Conservation (phyloP, 2,329 filamentous ascomycete species). For the Paecilomyces sp. region DNA sequence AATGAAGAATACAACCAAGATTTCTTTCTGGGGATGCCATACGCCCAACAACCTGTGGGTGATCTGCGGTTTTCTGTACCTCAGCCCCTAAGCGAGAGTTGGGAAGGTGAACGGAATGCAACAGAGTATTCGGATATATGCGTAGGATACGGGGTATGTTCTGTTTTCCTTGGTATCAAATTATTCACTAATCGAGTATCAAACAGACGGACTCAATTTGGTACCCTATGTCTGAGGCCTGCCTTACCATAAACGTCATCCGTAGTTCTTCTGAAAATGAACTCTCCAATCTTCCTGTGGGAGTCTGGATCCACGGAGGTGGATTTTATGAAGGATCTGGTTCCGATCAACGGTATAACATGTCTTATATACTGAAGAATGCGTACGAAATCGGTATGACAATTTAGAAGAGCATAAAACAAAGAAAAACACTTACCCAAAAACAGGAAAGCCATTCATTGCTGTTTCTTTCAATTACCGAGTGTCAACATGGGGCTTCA, state of each 20-base stretch:
- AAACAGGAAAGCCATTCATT: constrained; percentile 42
- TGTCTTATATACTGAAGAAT: constrained; percentile 52
- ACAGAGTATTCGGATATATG: constrained; percentile 42
- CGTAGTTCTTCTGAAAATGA: constrained; percentile 37
- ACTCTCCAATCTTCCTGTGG: constrained; percentile 44
- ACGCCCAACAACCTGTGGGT: constrained; percentile 48
- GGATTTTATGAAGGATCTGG: constrained; percentile 46
- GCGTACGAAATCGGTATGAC: constrained; percentile 39
- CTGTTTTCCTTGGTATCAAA: not conserved
- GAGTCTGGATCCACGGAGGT: constrained; percentile 56
- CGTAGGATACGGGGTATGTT: constrained; percentile 43
- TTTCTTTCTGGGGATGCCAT: constrained; percentile 50
- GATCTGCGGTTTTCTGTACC: constrained; percentile 48
- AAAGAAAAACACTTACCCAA: not conserved
- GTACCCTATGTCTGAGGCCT: constrained; percentile 45
- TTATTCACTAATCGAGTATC: constrained; percentile 1
- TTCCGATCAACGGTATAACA: constrained; percentile 54
- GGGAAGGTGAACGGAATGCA: constrained; percentile 35
- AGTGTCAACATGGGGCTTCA: constrained; percentile 46
- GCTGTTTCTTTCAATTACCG: constrained; percentile 51
- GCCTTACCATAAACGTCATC: constrained; percentile 56
- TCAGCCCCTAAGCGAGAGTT: constrained; percentile 41
- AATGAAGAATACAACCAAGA: constrained; percentile 41
- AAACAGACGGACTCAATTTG: constrained; percentile 25
- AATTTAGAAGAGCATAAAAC: not conserved